phyloP scores from a whole-genome alignment of 108 stramenopile species.

The Fistulifera pelliculosa region DNA sequence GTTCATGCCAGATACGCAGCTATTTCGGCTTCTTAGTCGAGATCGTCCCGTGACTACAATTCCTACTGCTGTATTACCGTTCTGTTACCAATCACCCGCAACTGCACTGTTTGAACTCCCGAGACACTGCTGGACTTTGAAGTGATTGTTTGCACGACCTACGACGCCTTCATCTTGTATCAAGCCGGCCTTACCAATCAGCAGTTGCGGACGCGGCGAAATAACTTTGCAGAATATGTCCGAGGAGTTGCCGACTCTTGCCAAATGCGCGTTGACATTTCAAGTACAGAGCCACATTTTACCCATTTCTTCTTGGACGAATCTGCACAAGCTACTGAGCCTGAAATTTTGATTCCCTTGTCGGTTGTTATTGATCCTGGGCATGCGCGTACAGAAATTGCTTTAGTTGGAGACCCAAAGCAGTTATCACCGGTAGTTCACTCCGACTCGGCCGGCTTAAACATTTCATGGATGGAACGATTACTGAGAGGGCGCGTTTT shows the following conservation, averaged over 20 bases:
- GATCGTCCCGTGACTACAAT: slow-evolving; percentile 39
- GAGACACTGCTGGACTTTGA: slow-evolving; percentile 28
- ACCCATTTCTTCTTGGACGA: slow-evolving; percentile 73
- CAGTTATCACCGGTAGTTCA: slow-evolving; percentile 48
- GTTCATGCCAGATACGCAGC: slow-evolving; percentile 15
- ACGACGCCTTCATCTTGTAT: slow-evolving; percentile 54
- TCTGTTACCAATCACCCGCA: slow-evolving; percentile 21
- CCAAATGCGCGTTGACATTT: background rate
- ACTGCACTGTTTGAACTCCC: slow-evolving; percentile 21
- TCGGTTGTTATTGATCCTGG: slow-evolving; percentile 60
- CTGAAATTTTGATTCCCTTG: slow-evolving; percentile 52
- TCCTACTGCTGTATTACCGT: slow-evolving; percentile 42
- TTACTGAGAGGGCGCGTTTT: slow-evolving; percentile 44
- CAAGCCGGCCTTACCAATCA: slow-evolving; percentile 51
- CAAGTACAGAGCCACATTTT: slow-evolving; percentile 27
- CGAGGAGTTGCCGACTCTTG: background rate
- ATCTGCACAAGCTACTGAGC: slow-evolving; percentile 73
- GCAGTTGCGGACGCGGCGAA: slow-evolving; percentile 31
- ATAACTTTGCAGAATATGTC: background rate
- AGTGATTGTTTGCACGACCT: slow-evolving; percentile 59
- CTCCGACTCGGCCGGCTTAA: slow-evolving; percentile 24
- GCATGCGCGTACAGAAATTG: slow-evolving; percentile 42
- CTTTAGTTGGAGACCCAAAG: slow-evolving; percentile 53
- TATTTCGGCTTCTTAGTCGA: slow-evolving; percentile 48
- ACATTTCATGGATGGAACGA: slow-evolving; percentile 52